These are phyloP conservation scores for Gremmenia infestans DNA, from an alignment of 2,329 filamentous ascomycete genomes.

Conservation along the genomic window DNA sequence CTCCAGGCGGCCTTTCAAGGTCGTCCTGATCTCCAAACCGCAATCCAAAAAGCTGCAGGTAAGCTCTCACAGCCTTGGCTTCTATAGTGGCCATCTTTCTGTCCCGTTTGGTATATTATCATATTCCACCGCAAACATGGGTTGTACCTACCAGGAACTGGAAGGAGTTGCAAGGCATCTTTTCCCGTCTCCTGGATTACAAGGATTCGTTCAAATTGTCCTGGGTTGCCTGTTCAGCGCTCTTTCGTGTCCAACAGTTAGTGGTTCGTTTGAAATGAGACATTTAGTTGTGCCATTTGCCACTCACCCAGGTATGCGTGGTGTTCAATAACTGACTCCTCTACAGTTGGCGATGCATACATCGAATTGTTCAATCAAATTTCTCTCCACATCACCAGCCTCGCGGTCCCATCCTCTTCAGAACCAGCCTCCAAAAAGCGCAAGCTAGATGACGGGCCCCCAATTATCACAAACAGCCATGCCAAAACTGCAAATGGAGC, in stretches of 20 bases:
- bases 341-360: conserved; percentile 25
- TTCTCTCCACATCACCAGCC: conserved; percentile 25
- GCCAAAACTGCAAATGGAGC: conserved; percentile 4
- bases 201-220: too few species aligned
- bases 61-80: conserved; percentile 14
- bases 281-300: too few species aligned
- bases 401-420: conserved; percentile 11
- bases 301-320: neutral
- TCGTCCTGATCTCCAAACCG: conserved; percentile 28
- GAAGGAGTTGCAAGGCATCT: neutral
- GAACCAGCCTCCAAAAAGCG: conserved; percentile 31
- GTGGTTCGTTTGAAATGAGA: too few species aligned
- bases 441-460: conserved; percentile 24
- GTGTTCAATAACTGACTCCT: neutral
- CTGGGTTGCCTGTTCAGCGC: too few species aligned
- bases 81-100: neutral
- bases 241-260: too few species aligned
- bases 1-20: conserved; percentile 29
- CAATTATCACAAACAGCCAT: conserved; percentile 19
- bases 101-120: neutral
- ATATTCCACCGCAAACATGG: neutral
- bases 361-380: conserved; percentile 34
- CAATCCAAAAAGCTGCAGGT: conserved; percentile 31
- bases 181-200: too few species aligned
- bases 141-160: neutral